Percentiles rank a stretch among this genome's conserved stretches.
These are phyloP conservation scores for Sanghuangporus sanghuang DNA, from an alignment of 1,284 basidiomycete genomes.

Conservation along the genomic window DNA sequence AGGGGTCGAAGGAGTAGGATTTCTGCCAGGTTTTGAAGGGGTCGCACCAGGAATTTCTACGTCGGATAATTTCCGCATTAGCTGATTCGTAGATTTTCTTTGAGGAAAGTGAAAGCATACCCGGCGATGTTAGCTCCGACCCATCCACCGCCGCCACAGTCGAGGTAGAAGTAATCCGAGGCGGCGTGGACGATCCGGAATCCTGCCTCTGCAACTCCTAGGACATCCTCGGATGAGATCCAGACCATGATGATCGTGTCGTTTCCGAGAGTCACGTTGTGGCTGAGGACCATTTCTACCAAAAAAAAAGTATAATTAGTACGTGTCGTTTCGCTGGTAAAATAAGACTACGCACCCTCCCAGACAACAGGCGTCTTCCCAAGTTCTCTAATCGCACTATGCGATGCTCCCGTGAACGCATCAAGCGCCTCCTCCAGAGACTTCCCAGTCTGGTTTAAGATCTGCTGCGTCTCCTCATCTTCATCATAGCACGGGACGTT, in stretches of 20 bases:
- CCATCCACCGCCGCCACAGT: slow-evolving; percentile 43
- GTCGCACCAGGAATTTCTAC: slow-evolving; percentile 39
- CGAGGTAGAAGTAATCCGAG: slow-evolving; percentile 59
- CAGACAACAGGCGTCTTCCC: slow-evolving; percentile 45
- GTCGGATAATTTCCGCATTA: slow-evolving; percentile 20
- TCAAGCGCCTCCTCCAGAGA: slow-evolving; percentile 34
- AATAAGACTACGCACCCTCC: slow-evolving; percentile 28
- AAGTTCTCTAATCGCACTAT: slow-evolving; percentile 27
- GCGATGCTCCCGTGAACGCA: slow-evolving; percentile 35
- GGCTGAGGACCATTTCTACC: slow-evolving; percentile 29
- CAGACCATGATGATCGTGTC: slow-evolving; percentile 43
- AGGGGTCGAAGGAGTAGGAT: slow-evolving; percentile 53
- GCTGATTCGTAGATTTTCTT: slow-evolving; percentile 3
- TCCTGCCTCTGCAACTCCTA: slow-evolving; percentile 40
- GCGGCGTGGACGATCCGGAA: slow-evolving; percentile 48
- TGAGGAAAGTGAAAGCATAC: not conserved
- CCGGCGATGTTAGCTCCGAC: slow-evolving; percentile 24
- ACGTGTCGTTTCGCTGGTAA: not conserved
- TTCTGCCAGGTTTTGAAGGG: slow-evolving; percentile 53
- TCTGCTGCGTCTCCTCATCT: slow-evolving; percentile 28
- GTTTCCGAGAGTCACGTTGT: slow-evolving; percentile 29
- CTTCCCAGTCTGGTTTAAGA: slow-evolving; percentile 25
- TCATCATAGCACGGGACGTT: slow-evolving; percentile 36
- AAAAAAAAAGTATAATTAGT: not conserved
- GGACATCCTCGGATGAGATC: slow-evolving; percentile 36